These are phyloP conservation scores for Stachybotrys chlorohalonatus DNA, from an alignment of 2,329 filamentous ascomycete genomes.

Conservation along the genomic window DNA sequence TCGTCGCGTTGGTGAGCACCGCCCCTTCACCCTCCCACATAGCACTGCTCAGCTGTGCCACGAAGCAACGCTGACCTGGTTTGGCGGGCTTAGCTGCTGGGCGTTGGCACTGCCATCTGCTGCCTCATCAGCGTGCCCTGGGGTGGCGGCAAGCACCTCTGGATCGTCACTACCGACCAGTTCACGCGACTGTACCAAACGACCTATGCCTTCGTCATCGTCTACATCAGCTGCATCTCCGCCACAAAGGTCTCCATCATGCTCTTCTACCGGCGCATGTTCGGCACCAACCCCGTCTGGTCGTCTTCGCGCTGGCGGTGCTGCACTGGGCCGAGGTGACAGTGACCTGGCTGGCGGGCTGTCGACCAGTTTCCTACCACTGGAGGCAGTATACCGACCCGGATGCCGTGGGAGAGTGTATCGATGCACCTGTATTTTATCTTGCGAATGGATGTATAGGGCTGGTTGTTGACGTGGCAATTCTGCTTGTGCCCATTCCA, in stretches of 20 bases:
- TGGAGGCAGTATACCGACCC: conserved; percentile 2
- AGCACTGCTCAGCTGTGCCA: background rate
- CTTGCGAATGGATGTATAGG: background rate
- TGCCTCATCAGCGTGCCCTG: conserved; percentile 1
- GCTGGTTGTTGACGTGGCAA: conserved; percentile 1
- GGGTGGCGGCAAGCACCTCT: conserved; percentile 1
- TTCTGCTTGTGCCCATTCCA: conserved; percentile 1
- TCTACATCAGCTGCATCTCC: background rate
- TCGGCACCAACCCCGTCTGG: background rate
- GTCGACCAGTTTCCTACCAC: conserved; percentile 1
- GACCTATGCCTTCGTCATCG: conserved; percentile 1
- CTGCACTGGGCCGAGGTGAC: background rate
- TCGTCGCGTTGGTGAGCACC: background rate
- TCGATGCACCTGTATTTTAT: background rate
- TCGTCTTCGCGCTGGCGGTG: background rate
- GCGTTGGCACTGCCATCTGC: background rate
- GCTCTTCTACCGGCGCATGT: background rate
- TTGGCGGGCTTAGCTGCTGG: background rate
- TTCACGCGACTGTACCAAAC: conserved; percentile 1
- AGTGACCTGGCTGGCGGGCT: conserved; percentile 1
- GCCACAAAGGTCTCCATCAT: background rate
- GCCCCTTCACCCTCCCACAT: background rate
- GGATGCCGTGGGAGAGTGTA: background rate
- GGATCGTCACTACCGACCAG: background rate
- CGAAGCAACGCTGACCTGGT: no score